Conservation (phyloP, 768 basidiomycete genomes). For the Leccinum rimulosum region DNA sequence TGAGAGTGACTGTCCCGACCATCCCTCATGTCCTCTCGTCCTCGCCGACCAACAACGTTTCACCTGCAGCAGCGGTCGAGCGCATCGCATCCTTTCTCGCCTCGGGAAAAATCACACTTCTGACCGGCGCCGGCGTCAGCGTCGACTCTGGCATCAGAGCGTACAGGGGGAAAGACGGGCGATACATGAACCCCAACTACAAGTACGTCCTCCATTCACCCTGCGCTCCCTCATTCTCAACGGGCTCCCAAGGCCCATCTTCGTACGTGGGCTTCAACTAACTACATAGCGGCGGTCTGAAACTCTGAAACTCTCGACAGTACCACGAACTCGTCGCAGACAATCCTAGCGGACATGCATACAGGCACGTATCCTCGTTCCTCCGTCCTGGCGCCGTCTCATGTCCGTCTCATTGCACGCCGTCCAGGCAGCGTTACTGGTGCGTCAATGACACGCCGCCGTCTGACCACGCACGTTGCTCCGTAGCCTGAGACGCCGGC, state of each 20-base stretch:
- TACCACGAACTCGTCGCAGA: constrained; percentile 83
- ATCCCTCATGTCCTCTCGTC: constrained; percentile 57
- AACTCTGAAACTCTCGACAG: constrained; percentile 29
- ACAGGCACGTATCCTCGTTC: constrained; percentile 49
- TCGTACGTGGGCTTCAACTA: constrained; percentile 31
- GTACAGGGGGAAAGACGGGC: constrained; percentile 84
- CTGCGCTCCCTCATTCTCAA: neutral
- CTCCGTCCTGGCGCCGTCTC: constrained; percentile 3
- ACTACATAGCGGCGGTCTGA: neutral
- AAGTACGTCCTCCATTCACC: constrained; percentile 44
- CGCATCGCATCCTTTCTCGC: constrained; percentile 64
- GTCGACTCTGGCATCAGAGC: constrained; percentile 95
- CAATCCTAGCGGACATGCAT: constrained; percentile 62
- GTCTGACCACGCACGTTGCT: neutral
- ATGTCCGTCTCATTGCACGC: neutral
- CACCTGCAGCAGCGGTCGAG: constrained; percentile 52
- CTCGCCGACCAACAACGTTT: constrained; percentile 36
- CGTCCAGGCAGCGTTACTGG: constrained; percentile 81
- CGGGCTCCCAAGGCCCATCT: constrained; percentile 48
- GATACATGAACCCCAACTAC: constrained; percentile 90
- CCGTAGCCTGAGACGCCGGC: no score
- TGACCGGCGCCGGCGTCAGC: constrained; percentile 93
- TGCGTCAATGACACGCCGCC: constrained; percentile 22
- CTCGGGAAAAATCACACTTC: constrained; percentile 64
- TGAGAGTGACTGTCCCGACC: constrained; percentile 78